A percentile compares a stretch with the other conserved stretches of the same genome.
phyloP scores from a whole-genome alignment of 805 yeast species.

The Zygosaccharomyces rouxii region DNA sequence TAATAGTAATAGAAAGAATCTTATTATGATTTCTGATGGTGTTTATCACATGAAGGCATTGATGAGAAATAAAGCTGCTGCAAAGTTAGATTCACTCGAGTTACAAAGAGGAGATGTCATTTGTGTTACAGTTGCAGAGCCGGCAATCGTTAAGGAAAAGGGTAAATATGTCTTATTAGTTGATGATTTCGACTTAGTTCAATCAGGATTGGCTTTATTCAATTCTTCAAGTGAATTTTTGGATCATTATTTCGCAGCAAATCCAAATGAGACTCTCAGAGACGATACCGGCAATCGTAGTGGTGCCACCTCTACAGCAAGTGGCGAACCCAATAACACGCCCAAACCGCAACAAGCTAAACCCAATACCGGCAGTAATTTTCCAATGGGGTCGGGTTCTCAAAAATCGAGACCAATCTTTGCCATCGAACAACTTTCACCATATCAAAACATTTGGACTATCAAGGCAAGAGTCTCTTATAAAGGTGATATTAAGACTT shows the following conservation, averaged over 20 bases:
- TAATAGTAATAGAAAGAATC: constrained; percentile 28
- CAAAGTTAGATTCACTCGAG: constrained; percentile 43
- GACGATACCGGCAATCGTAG: constrained; percentile 11
- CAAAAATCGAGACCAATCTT: constrained; percentile 43
- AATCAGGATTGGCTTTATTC: constrained; percentile 37
- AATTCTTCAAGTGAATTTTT: constrained; percentile 41
- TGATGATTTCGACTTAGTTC: constrained; percentile 43
- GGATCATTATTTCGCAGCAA: constrained; percentile 54
- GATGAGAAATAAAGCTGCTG: constrained; percentile 46
- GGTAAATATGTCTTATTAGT: constrained; percentile 47
- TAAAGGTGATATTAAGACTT: constrained; percentile 82
- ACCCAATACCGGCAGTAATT: constrained; percentile 10
- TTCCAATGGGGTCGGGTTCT: constrained; percentile 11
- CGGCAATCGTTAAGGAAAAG: constrained; percentile 36
- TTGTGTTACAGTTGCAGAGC: constrained; percentile 31
- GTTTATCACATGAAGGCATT: constrained; percentile 47
- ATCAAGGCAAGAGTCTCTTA: constrained; percentile 87
- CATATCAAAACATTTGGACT: constrained; percentile 87
- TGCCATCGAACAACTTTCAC: constrained; percentile 84
- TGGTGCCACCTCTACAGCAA: constrained; percentile 9
- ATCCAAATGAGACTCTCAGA: constrained; percentile 46
- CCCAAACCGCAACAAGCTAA: constrained; percentile 13
- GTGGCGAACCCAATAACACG: constrained; percentile 7
- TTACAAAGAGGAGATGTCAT: constrained; percentile 42
- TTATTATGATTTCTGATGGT: constrained; percentile 50